Evolutionary conservation across 2,329 filamentous ascomycete species (phyloP), one percentile per base, ranked within the genome.

Genomic region (Trichoderma oligosporum): DNA sequence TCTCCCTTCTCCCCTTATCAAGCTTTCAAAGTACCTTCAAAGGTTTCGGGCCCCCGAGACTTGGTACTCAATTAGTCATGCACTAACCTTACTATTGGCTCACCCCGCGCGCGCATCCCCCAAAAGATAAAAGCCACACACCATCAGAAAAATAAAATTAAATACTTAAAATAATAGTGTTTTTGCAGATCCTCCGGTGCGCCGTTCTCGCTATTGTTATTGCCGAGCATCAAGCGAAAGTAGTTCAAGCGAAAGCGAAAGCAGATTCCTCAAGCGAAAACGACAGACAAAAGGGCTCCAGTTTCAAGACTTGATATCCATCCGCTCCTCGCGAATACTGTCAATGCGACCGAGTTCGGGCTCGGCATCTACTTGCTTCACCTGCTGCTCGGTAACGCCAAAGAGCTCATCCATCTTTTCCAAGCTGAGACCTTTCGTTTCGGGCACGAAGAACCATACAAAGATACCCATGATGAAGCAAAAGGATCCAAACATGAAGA

Each of bases 371-470:
- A 67, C 55, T 59, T 68, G 61, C 63, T 69, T 68, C 25, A 52
- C 61, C 24, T 60, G 33, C 59, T 82, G 79, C 4, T n/a, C n/a
- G n/a, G 79, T 80, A 47, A 84, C 76, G 44, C 84, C 84, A 67
- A 87, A 87, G 14, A 87, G 74, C 64, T 85, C 82, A 66, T 86
- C 82, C 82, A 86, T 86, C 68, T 79, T 80, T 71, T 87, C 84
- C 59, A 87, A 74, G 41, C 75, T 75, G 58, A 79, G 66, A 33
- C 86, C 86, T 74, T 89, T 89, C 9, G 86, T 89, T 72, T 89
- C 86, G 0, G 86, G 86, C 16, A 88, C 78, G 61, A 85, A 79
- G 74, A 86, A 84, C 76, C 78, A 87, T 38, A 84, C 82, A 66
- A 86, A 87, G 53, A 85, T 61, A 60, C 82, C 81, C 82, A 88